Evolutionary conservation across 257 asterid species (phyloP), one percentile per base, ranked within the genome.

Genomic region (Solanum virginianum): DNA sequence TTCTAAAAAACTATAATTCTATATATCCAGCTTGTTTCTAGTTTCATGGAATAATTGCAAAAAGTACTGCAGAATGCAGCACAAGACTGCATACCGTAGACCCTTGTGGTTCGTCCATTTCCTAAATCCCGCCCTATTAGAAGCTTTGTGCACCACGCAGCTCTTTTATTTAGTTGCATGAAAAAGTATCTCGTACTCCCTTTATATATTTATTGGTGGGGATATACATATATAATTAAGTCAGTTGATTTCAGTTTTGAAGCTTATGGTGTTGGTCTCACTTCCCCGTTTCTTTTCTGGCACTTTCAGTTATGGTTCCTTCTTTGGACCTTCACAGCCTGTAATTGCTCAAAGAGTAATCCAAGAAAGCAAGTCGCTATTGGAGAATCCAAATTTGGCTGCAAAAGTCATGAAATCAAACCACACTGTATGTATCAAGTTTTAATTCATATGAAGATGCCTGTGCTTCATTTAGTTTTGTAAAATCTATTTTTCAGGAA

Each of bases 271-370:
- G 24, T 54, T 59, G 8, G 16, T 80, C 22, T 81, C 10, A 60
- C 14, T 43, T 80, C 54, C 54, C 45, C 36, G 39, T 60, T 86
- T 63, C 49, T 87, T 55, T 88, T 66, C 18, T 41, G 71, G 54
- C 43, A 22, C 66, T 80, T 84, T 88, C 94, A 97, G 99, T 85
- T 95, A 86, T 87, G 99, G 99, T 68, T 93, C 98, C 83, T 97
- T 97, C 89, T 97, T 97, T 88, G 99, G 99, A 79, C 98, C 98
- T 83, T 94, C 98, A 15, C 96, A 91, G 87, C 98, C 98, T 16
- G 92, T 92, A 84, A 97, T 97, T 88, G 92, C 99, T 87, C 94
- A 89, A 80, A 92, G 99, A 91, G 98, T 97, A 71, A 93, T 97
- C 89, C 95, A 97, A 90, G 98, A 95, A 91, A 97, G 99, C 97